Evolutionary conservation across 2,329 filamentous ascomycete species (phyloP).

Genomic region (Neopestalotiopsis clavispora): DNA sequence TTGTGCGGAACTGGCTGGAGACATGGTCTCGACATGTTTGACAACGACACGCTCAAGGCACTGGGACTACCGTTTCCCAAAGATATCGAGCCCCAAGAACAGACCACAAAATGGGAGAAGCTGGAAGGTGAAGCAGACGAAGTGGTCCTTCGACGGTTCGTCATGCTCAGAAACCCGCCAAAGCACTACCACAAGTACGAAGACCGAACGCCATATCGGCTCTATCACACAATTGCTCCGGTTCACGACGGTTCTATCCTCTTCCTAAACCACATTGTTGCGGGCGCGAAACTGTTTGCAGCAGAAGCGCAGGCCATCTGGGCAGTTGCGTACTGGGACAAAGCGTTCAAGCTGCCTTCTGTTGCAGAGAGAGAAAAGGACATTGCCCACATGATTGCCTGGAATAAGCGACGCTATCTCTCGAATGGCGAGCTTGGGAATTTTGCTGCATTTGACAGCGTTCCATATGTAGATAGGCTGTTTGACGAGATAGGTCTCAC

Average conservation of each 20-base stretch:
- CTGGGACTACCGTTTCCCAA: slow-evolving; percentile 29
- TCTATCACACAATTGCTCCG: slow-evolving; percentile 31
- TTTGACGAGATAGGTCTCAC: slow-evolving; percentile 31
- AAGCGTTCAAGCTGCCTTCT: slow-evolving; percentile 26
- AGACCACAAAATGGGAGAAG: slow-evolving; percentile 28
- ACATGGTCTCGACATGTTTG: slow-evolving; percentile 29
- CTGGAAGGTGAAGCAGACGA: slow-evolving; percentile 28
- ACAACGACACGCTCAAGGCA: slow-evolving; percentile 21
- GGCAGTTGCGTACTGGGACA: slow-evolving; percentile 31
- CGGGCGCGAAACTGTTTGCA: slow-evolving; percentile 28
- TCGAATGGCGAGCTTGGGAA: slow-evolving; percentile 31
- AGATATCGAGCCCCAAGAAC: slow-evolving; percentile 21
- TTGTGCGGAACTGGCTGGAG: slow-evolving; percentile 33
- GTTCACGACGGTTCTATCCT: slow-evolving; percentile 31
- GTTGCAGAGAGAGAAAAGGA: slow-evolving; percentile 26
- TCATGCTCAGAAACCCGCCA: slow-evolving; percentile 30
- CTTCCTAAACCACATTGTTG: slow-evolving; percentile 30
- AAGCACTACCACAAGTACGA: slow-evolving; percentile 28
- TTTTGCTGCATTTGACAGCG: slow-evolving; percentile 25
- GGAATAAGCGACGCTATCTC: slow-evolving; percentile 33
- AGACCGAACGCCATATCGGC: slow-evolving; percentile 28
- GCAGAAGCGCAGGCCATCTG: slow-evolving; percentile 33
- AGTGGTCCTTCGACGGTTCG: slow-evolving; percentile 27
- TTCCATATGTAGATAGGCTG: slow-evolving; percentile 32
- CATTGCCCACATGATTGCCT: slow-evolving; percentile 29